phyloP scores from a whole-genome alignment of 805 yeast species.

The Zygosaccharomyces gambellarensis region DNA sequence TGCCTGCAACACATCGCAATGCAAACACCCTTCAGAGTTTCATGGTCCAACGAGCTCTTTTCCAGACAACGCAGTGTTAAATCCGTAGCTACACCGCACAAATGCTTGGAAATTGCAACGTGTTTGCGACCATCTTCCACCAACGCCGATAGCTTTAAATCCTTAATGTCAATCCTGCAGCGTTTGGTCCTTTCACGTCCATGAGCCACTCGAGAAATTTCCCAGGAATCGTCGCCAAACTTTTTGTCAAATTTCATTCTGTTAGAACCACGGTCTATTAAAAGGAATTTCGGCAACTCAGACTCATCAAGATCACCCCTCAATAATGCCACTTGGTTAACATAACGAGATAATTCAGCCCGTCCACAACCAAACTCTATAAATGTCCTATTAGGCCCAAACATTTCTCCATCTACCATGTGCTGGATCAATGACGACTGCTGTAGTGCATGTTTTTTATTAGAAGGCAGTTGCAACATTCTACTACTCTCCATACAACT shows the following conservation, averaged over 20 bases:
- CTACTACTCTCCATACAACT: conserved; percentile 38
- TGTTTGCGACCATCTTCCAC: conserved; percentile 22
- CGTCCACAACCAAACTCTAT: conserved; percentile 91
- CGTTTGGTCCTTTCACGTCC: conserved; percentile 27
- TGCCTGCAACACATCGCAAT: conserved; percentile 95
- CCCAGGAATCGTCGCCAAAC: conserved; percentile 47
- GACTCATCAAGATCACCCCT: conserved; percentile 18
- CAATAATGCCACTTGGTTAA: conserved; percentile 31
- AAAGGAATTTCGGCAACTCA: conserved; percentile 40
- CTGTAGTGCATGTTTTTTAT: conserved; percentile 74
- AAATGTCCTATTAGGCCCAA: conserved; percentile 33
- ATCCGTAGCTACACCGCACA: conserved; percentile 94
- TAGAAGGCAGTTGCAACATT: conserved; percentile 42
- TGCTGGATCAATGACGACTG: conserved; percentile 78
- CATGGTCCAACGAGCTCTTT: conserved; percentile 31
- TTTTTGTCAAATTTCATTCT: conserved; percentile 75
- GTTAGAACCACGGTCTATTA: conserved; percentile 73
- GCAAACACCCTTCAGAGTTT: conserved; percentile 49
- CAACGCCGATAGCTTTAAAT: conserved; percentile 50
- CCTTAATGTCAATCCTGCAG: conserved; percentile 71
- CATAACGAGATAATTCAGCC: conserved; percentile 72
- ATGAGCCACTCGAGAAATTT: conserved; percentile 5
- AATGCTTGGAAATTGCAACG: conserved; percentile 77
- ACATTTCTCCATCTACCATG: conserved; percentile 36
- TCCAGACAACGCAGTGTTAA: conserved; percentile 64